Conservation (phyloP, 164 flowering plant genomes). For the Tetrastigma voinierianum region DNA sequence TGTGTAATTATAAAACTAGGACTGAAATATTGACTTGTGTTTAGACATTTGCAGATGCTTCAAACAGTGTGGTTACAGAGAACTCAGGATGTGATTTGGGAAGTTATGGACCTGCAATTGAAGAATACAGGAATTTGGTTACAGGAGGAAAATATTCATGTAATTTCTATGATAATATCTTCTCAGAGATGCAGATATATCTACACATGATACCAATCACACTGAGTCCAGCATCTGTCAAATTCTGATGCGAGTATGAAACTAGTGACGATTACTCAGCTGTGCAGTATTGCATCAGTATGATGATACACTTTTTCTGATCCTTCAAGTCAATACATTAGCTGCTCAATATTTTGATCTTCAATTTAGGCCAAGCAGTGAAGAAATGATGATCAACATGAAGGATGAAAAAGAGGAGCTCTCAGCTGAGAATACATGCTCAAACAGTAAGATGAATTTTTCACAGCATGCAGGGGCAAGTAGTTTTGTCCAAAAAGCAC, state of each 20-base stretch:
- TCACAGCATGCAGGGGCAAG: slow-evolving; percentile 13
- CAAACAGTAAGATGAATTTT: slow-evolving; percentile 13
- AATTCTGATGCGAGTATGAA: slow-evolving; percentile 20
- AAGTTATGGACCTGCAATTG: slow-evolving; percentile 9
- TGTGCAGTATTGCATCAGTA: slow-evolving; percentile 7
- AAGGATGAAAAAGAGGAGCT: slow-evolving; percentile 24
- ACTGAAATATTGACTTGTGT: slow-evolving; percentile 9
- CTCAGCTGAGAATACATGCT: slow-evolving; percentile 20
- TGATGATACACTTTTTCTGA: slow-evolving; percentile 9
- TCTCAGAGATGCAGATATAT: slow-evolving; percentile 17
- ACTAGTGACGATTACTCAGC: slow-evolving; percentile 15
- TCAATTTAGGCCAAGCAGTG: slow-evolving; percentile 13
- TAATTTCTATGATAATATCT: slow-evolving; percentile 13
- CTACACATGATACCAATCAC: slow-evolving; percentile 17
- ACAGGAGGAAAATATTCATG: slow-evolving; percentile 17
- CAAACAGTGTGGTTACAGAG: slow-evolving; percentile 13
- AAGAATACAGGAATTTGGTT: slow-evolving; percentile 19
- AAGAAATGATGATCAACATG: slow-evolving; percentile 4
- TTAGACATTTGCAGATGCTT: slow-evolving; percentile 31
- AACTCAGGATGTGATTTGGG: slow-evolving; percentile 6
- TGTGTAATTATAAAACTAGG: neutral
- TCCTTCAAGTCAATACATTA: slow-evolving; percentile 4
- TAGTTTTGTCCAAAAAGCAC: slow-evolving; percentile 8
- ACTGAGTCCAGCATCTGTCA: slow-evolving; percentile 17
- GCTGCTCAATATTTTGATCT: slow-evolving; percentile 8